Base-by-base conservation (phyloP, 2,329 filamentous ascomycete species). In the Aspergillus cejpii region DNA sequence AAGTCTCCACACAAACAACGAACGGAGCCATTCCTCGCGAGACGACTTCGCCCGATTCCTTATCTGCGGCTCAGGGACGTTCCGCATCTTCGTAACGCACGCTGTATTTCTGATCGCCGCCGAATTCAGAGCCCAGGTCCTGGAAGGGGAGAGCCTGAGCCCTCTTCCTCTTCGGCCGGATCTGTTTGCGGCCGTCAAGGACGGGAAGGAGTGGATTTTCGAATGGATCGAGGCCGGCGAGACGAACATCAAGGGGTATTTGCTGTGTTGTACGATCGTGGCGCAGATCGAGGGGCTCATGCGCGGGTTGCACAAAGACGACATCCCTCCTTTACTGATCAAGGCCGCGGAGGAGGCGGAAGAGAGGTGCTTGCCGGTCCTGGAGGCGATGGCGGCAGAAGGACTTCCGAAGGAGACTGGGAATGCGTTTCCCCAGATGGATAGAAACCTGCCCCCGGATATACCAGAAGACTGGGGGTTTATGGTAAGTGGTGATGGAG, bases 231-330 rank as follows among this genome's bases (percentile, higher is more conserved):
- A 67, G 37, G 66, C 64, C 0, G 77, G 75, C 1, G 75, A 80
- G 57, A 79, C 75, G 0, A 80, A 79, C 43, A 60, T 74, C 15
- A 80, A 80, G 50, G 73, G 74, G 0, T 72, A 73, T 31, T 39
- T 80, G 14, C 64, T 79, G 10, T 48, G 62, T 1, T 56, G 55
- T 6, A 52, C 72, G 10, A 52, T 75, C 1, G 52, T 52, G 4
- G 64, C 68, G 0, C 68, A 77, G 34, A 61, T 79, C 0, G 62
- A 73, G 3, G 70, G 62, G 0, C 56, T 76, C 1, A 57, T 65
- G 46, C 56, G 53, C 2, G 69, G 73, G 0, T 8, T 68, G 0
- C 47, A 47, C 0, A 62, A 62, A 5, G 57, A 69, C 0, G 65
- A 72, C 5, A 26, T 73, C 1, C 39, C 64, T 0, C 31, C 52